Percentiles rank a stretch among this genome's conserved stretches.
phyloP scores from a whole-genome alignment of 2,329 filamentous ascomycete genomes.

The Microcyclospora tardicrescens region DNA sequence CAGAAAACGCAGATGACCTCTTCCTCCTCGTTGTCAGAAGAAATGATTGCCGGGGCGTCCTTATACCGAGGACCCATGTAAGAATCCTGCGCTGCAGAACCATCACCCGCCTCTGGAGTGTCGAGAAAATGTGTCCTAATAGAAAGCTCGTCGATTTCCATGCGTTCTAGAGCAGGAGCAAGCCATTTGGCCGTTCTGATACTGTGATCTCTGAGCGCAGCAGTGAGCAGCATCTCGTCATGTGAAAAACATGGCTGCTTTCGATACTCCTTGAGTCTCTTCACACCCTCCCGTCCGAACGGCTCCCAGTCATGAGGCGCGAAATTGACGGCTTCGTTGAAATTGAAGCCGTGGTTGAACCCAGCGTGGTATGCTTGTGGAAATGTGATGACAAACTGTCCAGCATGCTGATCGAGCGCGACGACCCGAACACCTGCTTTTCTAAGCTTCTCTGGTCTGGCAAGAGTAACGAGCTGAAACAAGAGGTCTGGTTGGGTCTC shows the following conservation, averaged over 20 bases:
- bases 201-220: slow-evolving; percentile 61
- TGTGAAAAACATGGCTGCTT: slow-evolving; percentile 95
- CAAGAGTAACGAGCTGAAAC: slow-evolving; percentile 91
- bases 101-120: slow-evolving; percentile 35
- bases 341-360: slow-evolving; percentile 97
- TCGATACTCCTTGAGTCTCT: slow-evolving; percentile 73
- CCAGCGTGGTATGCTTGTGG: slow-evolving; percentile 95
- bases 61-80: slow-evolving; percentile 25
- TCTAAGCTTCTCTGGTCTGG: slow-evolving; percentile 82
- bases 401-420: slow-evolving; percentile 88
- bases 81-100: slow-evolving; percentile 19
- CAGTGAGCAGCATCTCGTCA: slow-evolving; percentile 85
- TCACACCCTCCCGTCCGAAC: slow-evolving; percentile 73
- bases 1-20: slow-evolving; percentile 86
- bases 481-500: slow-evolving; percentile 92
- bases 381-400: slow-evolving; percentile 92
- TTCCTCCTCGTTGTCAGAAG: slow-evolving; percentile 71
- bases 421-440: slow-evolving; percentile 90
- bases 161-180: slow-evolving; percentile 68
- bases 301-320: slow-evolving; percentile 92
- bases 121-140: slow-evolving; percentile 56
- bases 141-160: slow-evolving; percentile 58
- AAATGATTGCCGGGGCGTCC: slow-evolving; percentile 44
- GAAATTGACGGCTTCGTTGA: slow-evolving; percentile 98
- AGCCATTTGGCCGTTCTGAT: slow-evolving; percentile 96